Evolutionary conservation across 1,284 basidiomycete genomes (phyloP).

Genomic region (Pseudozyma flocculosa): DNA sequence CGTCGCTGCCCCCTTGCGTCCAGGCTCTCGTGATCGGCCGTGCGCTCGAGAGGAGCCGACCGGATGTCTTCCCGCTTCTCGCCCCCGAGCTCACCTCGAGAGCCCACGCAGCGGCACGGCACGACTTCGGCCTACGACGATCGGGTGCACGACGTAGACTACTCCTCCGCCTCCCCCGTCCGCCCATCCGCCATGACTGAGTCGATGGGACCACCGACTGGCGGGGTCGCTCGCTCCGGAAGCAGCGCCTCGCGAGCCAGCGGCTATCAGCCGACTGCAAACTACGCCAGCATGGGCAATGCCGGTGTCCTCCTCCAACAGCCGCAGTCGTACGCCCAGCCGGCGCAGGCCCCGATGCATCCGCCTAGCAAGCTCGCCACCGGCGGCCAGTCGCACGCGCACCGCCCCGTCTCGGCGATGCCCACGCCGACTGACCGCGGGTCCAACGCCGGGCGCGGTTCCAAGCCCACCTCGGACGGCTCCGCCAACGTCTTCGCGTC

Average conservation of each 20-base stretch:
- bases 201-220: constrained; percentile 9
- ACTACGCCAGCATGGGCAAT: constrained; percentile 28
- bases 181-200: constrained; percentile 8
- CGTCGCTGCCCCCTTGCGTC: too few species aligned
- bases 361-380: constrained; percentile 44
- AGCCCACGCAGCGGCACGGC: too few species aligned
- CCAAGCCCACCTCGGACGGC: constrained; percentile 5
- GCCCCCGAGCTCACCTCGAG: not conserved
- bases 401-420: constrained; percentile 51
- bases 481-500: constrained; percentile 30
- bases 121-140: constrained; percentile 10
- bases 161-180: constrained; percentile 30
- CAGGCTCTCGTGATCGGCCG: too few species aligned
- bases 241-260: constrained; percentile 13
- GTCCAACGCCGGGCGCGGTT: constrained; percentile 8
- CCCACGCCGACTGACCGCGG: constrained; percentile 36
- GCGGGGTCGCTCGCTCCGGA: constrained; percentile 9
- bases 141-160: constrained; percentile 20
- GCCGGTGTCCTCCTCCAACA: constrained; percentile 26
- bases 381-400: constrained; percentile 45
- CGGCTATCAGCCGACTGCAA: constrained; percentile 7
- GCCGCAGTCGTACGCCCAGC: constrained; percentile 3
- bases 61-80: not conserved
- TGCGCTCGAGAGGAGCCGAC: too few species aligned
- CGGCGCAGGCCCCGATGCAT: constrained; percentile 11